phyloP scores from a whole-genome alignment of 1,284 basidiomycete genomes.

The Xerocomus minutiporus region DNA sequence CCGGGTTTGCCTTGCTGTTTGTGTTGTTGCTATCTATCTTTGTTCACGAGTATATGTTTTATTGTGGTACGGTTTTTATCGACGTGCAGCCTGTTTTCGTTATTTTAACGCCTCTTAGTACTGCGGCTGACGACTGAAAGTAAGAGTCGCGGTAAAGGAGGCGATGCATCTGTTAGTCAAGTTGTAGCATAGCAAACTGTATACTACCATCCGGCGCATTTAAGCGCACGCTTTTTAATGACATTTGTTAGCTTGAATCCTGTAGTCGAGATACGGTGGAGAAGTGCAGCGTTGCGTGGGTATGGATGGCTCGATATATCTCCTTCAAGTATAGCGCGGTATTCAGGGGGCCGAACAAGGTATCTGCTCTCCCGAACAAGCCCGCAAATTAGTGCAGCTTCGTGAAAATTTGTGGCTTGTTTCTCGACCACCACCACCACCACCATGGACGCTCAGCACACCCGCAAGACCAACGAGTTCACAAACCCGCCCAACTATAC shows the following conservation, averaged over 20 bases:
- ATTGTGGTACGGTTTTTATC: conserved; percentile 19
- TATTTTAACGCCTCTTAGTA: conserved; percentile 2
- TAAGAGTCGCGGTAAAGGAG: conserved; percentile 7
- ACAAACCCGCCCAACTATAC: conserved; percentile 58
- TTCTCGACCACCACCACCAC: conserved; percentile 4
- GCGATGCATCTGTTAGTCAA: conserved; percentile 2
- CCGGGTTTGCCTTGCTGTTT: background rate
- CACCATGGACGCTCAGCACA: conserved; percentile 27
- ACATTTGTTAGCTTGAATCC: background rate
- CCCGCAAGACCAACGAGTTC: conserved; percentile 31
- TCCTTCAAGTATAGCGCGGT: background rate
- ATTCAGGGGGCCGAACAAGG: background rate
- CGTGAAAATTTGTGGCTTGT: conserved; percentile 4
- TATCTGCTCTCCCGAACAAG: background rate
- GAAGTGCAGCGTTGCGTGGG: conserved; percentile 13
- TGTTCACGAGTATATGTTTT: conserved; percentile 11
- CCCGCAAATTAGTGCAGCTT: background rate
- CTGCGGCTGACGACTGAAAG: conserved; percentile 4
- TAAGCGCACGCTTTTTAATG: background rate
- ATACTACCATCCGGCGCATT: conserved; percentile 11
- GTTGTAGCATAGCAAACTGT: conserved; percentile 28
- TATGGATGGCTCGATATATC: conserved; percentile 17
- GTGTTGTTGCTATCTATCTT: conserved; percentile 3
- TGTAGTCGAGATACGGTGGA: too few species aligned
- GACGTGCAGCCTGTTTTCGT: conserved; percentile 5